These are phyloP conservation scores for Leccinum griseonigrum DNA, from an alignment of 1,284 basidiomycete species.

Conservation along the genomic window DNA sequence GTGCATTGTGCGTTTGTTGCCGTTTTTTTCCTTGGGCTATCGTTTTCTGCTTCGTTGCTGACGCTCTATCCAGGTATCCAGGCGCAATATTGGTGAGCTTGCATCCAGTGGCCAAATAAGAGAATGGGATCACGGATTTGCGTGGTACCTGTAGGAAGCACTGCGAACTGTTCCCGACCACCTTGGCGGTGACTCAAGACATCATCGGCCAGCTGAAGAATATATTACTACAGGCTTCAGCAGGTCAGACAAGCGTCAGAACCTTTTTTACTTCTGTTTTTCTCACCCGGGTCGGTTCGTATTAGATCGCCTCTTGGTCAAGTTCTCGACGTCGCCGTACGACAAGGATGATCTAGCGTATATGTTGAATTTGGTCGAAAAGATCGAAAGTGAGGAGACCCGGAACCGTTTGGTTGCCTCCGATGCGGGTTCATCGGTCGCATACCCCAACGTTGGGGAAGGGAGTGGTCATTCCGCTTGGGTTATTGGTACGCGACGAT, in stretches of 20 bases:
- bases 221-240: slow-evolving; percentile 27
- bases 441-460: slow-evolving; percentile 7
- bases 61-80: slow-evolving; percentile 22
- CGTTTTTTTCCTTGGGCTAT: background rate
- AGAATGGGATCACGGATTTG: background rate
- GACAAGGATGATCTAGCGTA: slow-evolving; percentile 18
- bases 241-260: slow-evolving; percentile 15
- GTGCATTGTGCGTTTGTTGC: slow-evolving; percentile 28
- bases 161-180: slow-evolving; percentile 32
- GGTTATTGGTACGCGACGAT: slow-evolving; percentile 25
- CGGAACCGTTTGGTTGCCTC: background rate
- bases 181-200: slow-evolving; percentile 18
- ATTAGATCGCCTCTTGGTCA: slow-evolving; percentile 28
- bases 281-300: background rate
- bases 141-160: slow-evolving; percentile 21
- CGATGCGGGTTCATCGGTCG: background rate
- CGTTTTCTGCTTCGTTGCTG: background rate
- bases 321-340: slow-evolving; percentile 34
- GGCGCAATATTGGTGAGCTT: slow-evolving; percentile 30
- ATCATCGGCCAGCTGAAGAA: slow-evolving; percentile 23
- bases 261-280: background rate
- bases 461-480: slow-evolving; percentile 19
- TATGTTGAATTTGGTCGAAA: slow-evolving; percentile 31
- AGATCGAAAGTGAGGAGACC: slow-evolving; percentile 20
- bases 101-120: too few relatives aligned